These are phyloP conservation scores for Fusarium chlamydosporum DNA, from an alignment of 2,329 filamentous ascomycete genomes.

Conservation along the genomic window DNA sequence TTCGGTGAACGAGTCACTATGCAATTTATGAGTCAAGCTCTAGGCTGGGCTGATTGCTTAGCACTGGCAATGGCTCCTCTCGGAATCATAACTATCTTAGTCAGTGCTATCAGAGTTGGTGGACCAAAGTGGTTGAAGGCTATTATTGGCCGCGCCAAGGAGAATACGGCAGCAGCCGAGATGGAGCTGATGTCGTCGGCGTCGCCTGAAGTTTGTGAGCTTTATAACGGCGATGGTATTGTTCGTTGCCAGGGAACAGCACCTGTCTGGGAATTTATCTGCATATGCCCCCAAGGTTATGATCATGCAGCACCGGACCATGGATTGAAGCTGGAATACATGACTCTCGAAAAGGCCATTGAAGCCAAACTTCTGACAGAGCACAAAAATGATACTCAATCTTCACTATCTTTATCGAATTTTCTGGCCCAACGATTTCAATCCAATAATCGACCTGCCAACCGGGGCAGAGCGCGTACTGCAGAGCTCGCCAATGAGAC, in stretches of 20 bases:
- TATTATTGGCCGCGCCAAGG: slow-evolving; percentile 61
- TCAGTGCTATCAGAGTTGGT: slow-evolving; percentile 61
- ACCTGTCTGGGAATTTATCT: too few relatives aligned
- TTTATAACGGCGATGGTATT: slow-evolving; percentile 58
- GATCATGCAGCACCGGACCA: too few relatives aligned
- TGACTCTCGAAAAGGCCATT: too few relatives aligned
- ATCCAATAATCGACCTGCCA: too few relatives aligned
- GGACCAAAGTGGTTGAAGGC: slow-evolving; percentile 60
- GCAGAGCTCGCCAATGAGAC: too few relatives aligned
- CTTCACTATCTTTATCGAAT: too few relatives aligned
- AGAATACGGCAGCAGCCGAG: slow-evolving; percentile 59
- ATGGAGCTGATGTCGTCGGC: slow-evolving; percentile 63
- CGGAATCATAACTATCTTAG: slow-evolving; percentile 61
- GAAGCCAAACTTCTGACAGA: too few relatives aligned
- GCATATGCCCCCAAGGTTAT: too few relatives aligned
- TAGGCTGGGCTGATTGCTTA: slow-evolving; percentile 59
- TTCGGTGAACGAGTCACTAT: slow-evolving; percentile 64
- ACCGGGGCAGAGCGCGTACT: too few relatives aligned
- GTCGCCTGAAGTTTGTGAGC: slow-evolving; percentile 58
- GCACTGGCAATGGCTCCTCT: slow-evolving; percentile 63
- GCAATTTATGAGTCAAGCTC: slow-evolving; percentile 63
- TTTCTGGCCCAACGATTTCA: too few relatives aligned
- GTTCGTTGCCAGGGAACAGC: background rate
- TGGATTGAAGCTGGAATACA: too few relatives aligned
- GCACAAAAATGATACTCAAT: too few relatives aligned